Base-by-base conservation (phyloP, 2,329 filamentous ascomycete species). In the Cladophialophora carrionii region DNA sequence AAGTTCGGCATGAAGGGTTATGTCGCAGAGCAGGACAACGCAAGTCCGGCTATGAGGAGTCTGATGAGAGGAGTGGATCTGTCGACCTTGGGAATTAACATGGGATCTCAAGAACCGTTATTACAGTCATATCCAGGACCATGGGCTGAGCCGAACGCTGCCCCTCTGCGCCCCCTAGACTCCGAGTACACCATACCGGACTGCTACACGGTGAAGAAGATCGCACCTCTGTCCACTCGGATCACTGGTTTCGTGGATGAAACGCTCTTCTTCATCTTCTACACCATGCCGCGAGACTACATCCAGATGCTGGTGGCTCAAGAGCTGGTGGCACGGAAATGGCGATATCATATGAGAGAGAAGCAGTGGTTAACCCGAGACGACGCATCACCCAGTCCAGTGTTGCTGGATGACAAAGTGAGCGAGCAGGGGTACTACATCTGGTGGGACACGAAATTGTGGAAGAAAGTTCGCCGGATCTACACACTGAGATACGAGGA, bases 211-310 rank as follows among this genome's bases (percentile, higher is more conserved):
- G 87, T 90, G 9, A 84, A 82, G 62, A 90, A 89, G 71, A 86
- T 89, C 10, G 87, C 87, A 57, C 82, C 84, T 7, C 77, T 89
- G 22, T 81, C 84, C 61, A 79, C 80, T 55, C 85, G 86, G 64
- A 84, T 88, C 69, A 77, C 80, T 3, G 83, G 83, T 61, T 87
- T 88, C 74, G 83, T 81, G 49, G 82, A 86, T 68, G 87, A 90
- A 73, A 89, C 87, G 0, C 79, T 90, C 4, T 88, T 90, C 73
- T 87, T 86, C 73, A 88, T 89, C 65, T 90, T 90, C 80, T 90
- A 89, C 76, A 87, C 85, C 68, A 84, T 86, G 78, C 86, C 87
- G 14, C 80, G 85, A 64, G 87, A 89, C 72, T 82, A 88, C 62
- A 80, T 87, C 74, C 87, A 90, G 73, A 87, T 90, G 72, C 78